These are phyloP conservation scores for Quercus glauca DNA, from an alignment of 306 rosid species.

Conservation along the genomic window DNA sequence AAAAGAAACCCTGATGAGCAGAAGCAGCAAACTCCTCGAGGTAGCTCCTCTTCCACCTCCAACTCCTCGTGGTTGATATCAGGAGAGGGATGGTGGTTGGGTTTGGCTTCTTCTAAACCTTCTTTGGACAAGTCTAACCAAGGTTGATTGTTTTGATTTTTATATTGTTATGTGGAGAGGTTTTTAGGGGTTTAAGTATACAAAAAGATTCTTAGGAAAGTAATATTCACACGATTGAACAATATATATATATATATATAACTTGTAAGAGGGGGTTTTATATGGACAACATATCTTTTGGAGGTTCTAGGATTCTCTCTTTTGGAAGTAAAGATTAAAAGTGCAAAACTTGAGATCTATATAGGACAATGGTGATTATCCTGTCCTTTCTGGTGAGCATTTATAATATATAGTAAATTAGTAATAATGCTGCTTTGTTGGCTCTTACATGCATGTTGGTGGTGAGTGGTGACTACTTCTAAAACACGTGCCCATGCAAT, in stretches of 20 bases:
- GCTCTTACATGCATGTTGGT: not conserved
- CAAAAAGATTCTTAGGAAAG: not conserved
- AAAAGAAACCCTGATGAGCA: not conserved
- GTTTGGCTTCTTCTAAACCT: not conserved
- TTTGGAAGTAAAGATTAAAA: not conserved
- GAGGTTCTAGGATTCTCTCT: not conserved
- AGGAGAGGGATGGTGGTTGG: slow-evolving; percentile 23
- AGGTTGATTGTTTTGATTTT: not conserved
- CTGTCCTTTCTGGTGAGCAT: not conserved
- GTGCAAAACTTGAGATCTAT: not conserved
- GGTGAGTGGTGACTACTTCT: not conserved
- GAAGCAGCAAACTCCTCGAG: not conserved
- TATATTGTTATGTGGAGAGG: not conserved
- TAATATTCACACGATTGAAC: not conserved
- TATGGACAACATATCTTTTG: not conserved
- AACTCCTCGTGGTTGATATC: slow-evolving; percentile 1
- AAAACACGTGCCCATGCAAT: not conserved
- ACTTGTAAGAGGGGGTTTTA: not conserved
- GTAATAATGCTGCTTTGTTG: not conserved
- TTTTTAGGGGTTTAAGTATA: not conserved
- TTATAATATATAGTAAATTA: not conserved
- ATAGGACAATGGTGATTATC: not conserved
- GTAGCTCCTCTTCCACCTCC: slow-evolving; percentile 14
- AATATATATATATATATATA: not conserved
- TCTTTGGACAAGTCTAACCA: slow-evolving; percentile 4